Conservation (phyloP, 148 eudicot species). For the Beta vulgaris region DNA sequence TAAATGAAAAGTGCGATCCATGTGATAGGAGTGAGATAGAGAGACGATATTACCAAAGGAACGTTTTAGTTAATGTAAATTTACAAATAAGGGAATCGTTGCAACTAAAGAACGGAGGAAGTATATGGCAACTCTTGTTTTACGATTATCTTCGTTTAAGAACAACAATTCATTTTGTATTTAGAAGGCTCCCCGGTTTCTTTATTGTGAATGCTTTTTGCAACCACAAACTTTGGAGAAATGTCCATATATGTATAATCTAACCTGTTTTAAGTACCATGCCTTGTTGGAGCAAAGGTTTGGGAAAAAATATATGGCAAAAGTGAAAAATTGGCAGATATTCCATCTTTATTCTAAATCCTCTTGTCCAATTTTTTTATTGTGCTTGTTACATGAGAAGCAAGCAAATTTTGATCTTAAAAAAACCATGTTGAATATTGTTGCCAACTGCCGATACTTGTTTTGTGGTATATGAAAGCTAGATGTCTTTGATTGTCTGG, state of each 20-base stretch:
- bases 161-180: no score
- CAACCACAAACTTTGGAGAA: background rate
- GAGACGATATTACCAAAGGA: no score
- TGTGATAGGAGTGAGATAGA: no score
- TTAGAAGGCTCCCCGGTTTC: no score
- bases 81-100: no score
- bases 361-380: no score
- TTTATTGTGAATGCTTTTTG: background rate
- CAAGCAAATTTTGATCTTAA: background rate
- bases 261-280: background rate
- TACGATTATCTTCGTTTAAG: background rate
- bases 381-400: background rate
- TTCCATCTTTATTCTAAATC: background rate
- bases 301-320: background rate
- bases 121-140: background rate
- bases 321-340: background rate
- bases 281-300: background rate
- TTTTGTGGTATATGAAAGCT: background rate
- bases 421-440: background rate
- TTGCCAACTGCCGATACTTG: no score
- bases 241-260: background rate
- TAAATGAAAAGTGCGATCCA: no score
- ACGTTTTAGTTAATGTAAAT: no score
- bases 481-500: no score
- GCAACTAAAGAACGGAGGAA: no score